These are phyloP conservation scores for Sparassis latifolia DNA, from an alignment of 1,284 basidiomycete species.

Conservation along the genomic window DNA sequence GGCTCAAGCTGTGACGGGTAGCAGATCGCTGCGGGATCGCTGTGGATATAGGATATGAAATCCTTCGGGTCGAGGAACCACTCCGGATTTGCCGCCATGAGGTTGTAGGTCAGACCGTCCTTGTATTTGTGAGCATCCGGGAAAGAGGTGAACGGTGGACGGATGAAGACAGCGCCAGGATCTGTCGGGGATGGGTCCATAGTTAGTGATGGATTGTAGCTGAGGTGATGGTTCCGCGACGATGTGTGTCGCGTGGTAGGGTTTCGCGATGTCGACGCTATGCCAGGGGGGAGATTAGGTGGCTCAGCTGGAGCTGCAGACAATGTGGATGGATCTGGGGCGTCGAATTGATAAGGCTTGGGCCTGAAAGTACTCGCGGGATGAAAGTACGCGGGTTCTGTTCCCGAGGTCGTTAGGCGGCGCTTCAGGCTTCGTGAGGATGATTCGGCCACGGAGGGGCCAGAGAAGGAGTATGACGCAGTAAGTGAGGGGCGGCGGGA, in stretches of 20 bases:
- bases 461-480: conserved; percentile 12
- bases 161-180: conserved; percentile 58
- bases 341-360: conserved; percentile 45
- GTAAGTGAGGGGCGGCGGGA: conserved; percentile 10
- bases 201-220: conserved; percentile 37
- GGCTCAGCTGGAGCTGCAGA: neutral
- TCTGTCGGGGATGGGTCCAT: conserved; percentile 64
- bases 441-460: conserved; percentile 6
- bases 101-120: conserved; percentile 60
- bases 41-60: conserved; percentile 45
- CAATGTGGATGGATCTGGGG: neutral
- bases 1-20: conserved; percentile 73
- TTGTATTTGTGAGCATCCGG: conserved; percentile 52
- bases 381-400: conserved; percentile 49
- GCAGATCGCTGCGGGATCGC: conserved; percentile 44
- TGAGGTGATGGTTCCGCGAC: conserved; percentile 18
- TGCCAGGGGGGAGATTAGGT: neutral
- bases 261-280: conserved; percentile 10
- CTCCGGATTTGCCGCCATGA: conserved; percentile 63
- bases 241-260: conserved; percentile 15
- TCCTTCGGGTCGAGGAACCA: conserved; percentile 71
- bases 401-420: conserved; percentile 33
- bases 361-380: conserved; percentile 55
- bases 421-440: conserved; percentile 34
- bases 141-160: conserved; percentile 61